Conservation (phyloP, 768 basidiomycete genomes). For the Pisolithus marmoratus region DNA sequence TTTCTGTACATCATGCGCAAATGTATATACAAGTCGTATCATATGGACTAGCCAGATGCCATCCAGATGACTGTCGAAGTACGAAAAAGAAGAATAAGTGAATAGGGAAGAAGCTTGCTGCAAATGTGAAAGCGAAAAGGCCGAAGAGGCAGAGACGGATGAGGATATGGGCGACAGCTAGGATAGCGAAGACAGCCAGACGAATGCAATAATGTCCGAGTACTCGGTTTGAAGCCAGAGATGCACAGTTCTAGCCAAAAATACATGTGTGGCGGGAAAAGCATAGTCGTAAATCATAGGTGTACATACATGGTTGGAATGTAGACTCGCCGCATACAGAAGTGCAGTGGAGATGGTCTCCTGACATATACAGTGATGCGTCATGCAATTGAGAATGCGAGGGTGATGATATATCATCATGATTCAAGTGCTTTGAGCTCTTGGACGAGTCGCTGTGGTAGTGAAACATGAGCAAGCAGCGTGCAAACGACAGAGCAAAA, state of each 20-base stretch:
- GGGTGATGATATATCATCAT: slow-evolving; percentile 12
- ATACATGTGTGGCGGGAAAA: slow-evolving; percentile 17
- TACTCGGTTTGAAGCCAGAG: slow-evolving; percentile 3
- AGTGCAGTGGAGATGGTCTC: slow-evolving; percentile 16
- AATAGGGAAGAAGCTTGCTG: neutral
- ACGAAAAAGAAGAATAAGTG: neutral
- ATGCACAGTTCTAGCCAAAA: slow-evolving; percentile 16
- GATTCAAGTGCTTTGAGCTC: slow-evolving; percentile 52
- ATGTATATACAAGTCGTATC: slow-evolving; percentile 8
- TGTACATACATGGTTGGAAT: slow-evolving; percentile 24
- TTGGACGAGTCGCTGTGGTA: slow-evolving; percentile 51
- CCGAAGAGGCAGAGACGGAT: neutral
- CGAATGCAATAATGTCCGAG: slow-evolving; percentile 15
- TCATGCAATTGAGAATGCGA: slow-evolving; percentile 9
- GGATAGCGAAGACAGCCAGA: slow-evolving; percentile 22
- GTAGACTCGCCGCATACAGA: slow-evolving; percentile 21
- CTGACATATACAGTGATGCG: slow-evolving; percentile 24
- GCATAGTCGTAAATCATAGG: slow-evolving; percentile 15
- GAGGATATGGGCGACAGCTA: slow-evolving; percentile 13
- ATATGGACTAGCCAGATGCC: neutral
- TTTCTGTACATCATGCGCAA: slow-evolving; percentile 6
- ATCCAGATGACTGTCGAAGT: neutral
- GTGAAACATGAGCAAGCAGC: slow-evolving; percentile 1
- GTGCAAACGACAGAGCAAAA: neutral
- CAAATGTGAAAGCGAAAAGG: neutral